Base-by-base conservation (phyloP, 2,329 filamentous ascomycete species). In the Paramyrothecium sp. region DNA sequence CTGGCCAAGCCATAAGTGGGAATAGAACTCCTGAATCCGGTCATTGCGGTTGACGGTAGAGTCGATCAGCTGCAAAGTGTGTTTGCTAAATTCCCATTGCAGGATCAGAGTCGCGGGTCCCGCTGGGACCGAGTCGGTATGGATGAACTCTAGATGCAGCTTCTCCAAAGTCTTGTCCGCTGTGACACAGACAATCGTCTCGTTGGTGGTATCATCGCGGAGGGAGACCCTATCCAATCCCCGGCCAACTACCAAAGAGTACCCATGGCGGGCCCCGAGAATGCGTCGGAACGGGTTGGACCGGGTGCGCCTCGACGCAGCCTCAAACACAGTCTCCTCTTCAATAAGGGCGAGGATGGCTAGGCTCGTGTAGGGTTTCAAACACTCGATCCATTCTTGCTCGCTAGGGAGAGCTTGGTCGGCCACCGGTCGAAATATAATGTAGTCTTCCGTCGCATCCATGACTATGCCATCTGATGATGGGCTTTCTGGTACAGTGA, bases 1-100 rank as follows among this genome's bases (percentile, higher is more conserved):
- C 58, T 93, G 84, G 47, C 92, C 95, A 67, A 99, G 99, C 95
- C 95, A 99, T 63, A 96, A 89, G 65, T 89, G 88, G 87, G 96
- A 99, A 83, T 99, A 99, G 74, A 99, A 99, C 75, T 97, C 91
- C 82, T 99, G 99, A 81, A 99, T 98, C 63, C 92, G 90, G 71
- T 99, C 94, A 72, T 99, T 99, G 70, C 95, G 92, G 56, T 86
- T 89, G 34, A 92, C 86, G 94, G 99, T 99, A 61, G 98, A 90
- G 75, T 99, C 95, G 60, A 89, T 89, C 65, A 99, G 97, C 19
- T 96, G 95, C n/a, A 95, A 94, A 71, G 95, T 94, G 71, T 93
- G 91, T 77, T 99, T 99, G 4, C 85, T 91, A 79, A 98, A 98
- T 70, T 88, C 86, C 63, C 99, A 87, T 21, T 90, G 89, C 57